Conservation (phyloP, 257 asterid genomes). For the Solanum sitiens region DNA sequence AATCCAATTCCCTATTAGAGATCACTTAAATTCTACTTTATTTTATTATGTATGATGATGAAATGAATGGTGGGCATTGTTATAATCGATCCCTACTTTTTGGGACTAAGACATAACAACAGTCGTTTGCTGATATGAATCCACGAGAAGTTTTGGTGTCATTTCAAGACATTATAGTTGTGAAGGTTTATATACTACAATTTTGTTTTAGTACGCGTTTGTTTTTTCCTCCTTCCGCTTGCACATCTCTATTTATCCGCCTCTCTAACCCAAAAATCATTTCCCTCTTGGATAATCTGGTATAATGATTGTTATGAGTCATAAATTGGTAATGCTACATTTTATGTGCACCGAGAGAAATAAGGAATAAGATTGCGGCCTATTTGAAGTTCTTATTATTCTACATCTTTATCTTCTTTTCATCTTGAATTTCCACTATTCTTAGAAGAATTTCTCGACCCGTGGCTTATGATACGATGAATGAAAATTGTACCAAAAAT, state of each 20-base stretch:
- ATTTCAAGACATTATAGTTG: background rate
- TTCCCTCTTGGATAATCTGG: background rate
- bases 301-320: background rate
- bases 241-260: background rate
- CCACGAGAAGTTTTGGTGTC: background rate
- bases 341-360: background rate
- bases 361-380: background rate
- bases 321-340: background rate
- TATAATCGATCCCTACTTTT: background rate
- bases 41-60: background rate
- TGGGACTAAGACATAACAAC: background rate
- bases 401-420: background rate
- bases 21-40: background rate
- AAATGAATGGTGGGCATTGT: background rate
- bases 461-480: background rate
- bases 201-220: background rate
- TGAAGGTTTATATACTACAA: background rate
- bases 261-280: background rate
- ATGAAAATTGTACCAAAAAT: background rate
- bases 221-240: background rate
- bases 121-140: background rate
- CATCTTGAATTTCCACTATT: background rate
- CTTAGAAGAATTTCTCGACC: background rate
- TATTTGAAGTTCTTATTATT: background rate
- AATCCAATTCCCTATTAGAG: background rate